A percentile compares a stretch with the other conserved stretches of the same genome.
phyloP scores from a whole-genome alignment of 1,139 yeast species.

The Kurtzmaniella quercitrusa region DNA sequence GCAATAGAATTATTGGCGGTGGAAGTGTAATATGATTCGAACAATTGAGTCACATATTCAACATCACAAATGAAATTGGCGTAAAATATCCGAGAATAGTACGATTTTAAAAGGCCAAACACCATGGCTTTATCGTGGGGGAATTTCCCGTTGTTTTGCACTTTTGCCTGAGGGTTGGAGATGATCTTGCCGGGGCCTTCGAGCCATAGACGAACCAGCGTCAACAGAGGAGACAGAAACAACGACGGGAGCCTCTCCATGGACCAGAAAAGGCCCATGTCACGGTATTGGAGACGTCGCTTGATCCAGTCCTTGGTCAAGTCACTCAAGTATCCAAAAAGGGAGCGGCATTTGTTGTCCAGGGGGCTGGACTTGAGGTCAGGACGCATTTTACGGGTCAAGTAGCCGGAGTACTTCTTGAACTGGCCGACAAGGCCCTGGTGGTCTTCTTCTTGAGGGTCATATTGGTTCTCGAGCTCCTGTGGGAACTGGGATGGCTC shows the following conservation, averaged over 20 bases:
- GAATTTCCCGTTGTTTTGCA: conserved; percentile 12
- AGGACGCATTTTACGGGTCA: conserved; percentile 1
- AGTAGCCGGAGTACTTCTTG: conserved; percentile 4
- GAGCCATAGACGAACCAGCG: conserved; percentile 7
- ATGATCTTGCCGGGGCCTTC: conserved; percentile 4
- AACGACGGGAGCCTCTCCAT: conserved; percentile 5
- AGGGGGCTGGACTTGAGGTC: background rate
- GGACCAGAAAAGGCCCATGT: conserved; percentile 5
- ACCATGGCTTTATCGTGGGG: conserved; percentile 14
- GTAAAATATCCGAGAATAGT: conserved; percentile 7
- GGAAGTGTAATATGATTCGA: conserved; percentile 14
- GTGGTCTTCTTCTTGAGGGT: too few relatives aligned
- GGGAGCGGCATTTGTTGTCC: conserved; percentile 6
- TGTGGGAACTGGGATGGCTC: too few relatives aligned
- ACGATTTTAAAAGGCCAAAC: conserved; percentile 13
- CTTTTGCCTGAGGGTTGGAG: background rate
- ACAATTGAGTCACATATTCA: conserved; percentile 8
- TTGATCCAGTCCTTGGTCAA: conserved; percentile 15
- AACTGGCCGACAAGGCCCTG: background rate
- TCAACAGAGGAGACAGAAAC: conserved; percentile 2
- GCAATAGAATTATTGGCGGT: background rate
- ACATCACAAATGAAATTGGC: conserved; percentile 11
- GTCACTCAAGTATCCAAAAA: conserved; percentile 15
- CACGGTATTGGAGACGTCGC: conserved; percentile 6
- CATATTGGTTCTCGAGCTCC: too few relatives aligned